phyloP scores from a whole-genome alignment of 805 yeast species.

The Cyberlindnera mycetangii region DNA sequence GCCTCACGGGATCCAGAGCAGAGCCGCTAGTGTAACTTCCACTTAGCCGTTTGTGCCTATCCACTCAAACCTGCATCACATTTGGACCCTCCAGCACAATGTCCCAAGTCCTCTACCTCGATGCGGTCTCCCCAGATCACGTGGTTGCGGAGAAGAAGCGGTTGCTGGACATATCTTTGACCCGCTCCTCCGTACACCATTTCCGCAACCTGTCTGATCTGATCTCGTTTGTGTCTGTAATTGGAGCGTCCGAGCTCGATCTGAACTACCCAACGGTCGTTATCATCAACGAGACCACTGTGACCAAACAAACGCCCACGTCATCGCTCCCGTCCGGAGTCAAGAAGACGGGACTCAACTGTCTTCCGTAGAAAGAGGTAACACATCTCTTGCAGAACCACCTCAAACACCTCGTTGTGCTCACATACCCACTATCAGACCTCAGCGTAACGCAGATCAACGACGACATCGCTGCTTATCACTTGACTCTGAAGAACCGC shows the following conservation, averaged over 20 bases:
- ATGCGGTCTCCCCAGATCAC: constrained; percentile 12
- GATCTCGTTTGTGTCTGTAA: constrained; percentile 18
- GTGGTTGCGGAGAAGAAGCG: constrained; percentile 11
- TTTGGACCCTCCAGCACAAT: constrained; percentile 4
- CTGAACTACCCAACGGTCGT: constrained; percentile 26
- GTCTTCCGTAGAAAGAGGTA: constrained; percentile 13
- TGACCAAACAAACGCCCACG: neutral
- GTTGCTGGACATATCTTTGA: constrained; percentile 18
- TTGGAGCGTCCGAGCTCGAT: constrained; percentile 28
- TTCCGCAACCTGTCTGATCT: constrained; percentile 19
- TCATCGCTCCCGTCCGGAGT: neutral
- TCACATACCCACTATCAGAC: constrained; percentile 17
- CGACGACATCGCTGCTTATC: constrained; percentile 19
- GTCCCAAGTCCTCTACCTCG: constrained; percentile 26
- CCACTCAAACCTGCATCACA: too few species aligned
- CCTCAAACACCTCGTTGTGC: constrained; percentile 25
- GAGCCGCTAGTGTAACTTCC: too few species aligned
- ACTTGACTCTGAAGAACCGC: constrained; percentile 28
- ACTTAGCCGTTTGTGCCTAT: too few species aligned
- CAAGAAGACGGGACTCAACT: constrained; percentile 13
- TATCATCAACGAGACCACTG: constrained; percentile 21
- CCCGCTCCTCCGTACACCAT: constrained; percentile 1
- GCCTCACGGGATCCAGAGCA: too few species aligned
- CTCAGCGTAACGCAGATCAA: constrained; percentile 21
- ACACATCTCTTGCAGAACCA: constrained; percentile 18